Percentiles rank a stretch among this genome's conserved stretches.
Evolutionary conservation across 257 asterid species (phyloP).

Genomic region (Lycium barbarum): DNA sequence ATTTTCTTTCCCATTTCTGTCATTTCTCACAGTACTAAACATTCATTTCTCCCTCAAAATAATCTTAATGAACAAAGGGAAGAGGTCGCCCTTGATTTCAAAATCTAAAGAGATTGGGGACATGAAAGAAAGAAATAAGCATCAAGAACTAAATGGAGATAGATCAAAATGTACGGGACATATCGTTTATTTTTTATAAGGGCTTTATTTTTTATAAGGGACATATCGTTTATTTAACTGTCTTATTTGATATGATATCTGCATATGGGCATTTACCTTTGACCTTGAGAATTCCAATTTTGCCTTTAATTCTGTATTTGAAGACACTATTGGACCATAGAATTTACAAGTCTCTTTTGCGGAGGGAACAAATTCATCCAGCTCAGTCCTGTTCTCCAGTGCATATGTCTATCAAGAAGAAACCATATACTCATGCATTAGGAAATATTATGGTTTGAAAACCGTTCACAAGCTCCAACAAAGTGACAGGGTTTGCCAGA

Average conservation of each 20-base stretch:
- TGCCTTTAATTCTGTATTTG: conserved; percentile 50
- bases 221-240: not conserved
- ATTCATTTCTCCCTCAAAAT: not conserved
- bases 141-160: conserved; percentile 19
- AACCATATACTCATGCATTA: conserved; percentile 4
- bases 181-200: not conserved
- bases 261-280: conserved; percentile 55
- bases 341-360: conserved; percentile 56
- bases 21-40: not conserved
- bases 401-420: conserved; percentile 59
- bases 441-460: not conserved
- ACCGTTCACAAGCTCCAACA: not conserved
- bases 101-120: not conserved
- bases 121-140: not conserved
- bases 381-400: conserved; percentile 46
- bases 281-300: conserved; percentile 54
- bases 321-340: conserved; percentile 56
- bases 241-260: not conserved
- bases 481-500: not conserved
- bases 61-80: not conserved
- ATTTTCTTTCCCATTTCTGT: not conserved
- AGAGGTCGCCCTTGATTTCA: conserved; percentile 10
- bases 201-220: not conserved
- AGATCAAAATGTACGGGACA: not conserved
- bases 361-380: conserved; percentile 49